These are phyloP conservation scores for Solanum aculeatissimum DNA, from an alignment of 305 asterid genomes.

Conservation along the genomic window DNA sequence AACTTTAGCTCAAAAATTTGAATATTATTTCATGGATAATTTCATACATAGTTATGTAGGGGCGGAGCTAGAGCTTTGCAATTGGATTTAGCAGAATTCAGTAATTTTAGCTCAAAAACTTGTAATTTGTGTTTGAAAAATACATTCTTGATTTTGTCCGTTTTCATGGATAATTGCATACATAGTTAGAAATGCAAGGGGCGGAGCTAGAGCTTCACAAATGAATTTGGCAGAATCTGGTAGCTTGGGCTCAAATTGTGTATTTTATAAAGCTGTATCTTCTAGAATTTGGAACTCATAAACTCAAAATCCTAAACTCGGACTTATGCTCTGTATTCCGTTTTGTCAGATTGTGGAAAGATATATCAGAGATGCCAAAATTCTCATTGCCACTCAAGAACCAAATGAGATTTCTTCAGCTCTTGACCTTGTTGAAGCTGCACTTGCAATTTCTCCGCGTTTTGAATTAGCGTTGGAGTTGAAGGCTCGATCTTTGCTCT, in stretches of 20 bases:
- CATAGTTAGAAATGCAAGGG: neutral
- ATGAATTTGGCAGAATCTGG: neutral
- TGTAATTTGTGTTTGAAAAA: neutral
- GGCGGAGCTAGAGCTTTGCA: neutral
- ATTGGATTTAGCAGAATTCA: neutral
- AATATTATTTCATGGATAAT: neutral
- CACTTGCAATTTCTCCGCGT: slow-evolving; percentile 32
- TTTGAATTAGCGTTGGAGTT: slow-evolving; percentile 34
- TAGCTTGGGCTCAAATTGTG: neutral
- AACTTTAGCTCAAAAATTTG: neutral
- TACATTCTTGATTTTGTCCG: neutral
- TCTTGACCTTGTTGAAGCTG: slow-evolving; percentile 30
- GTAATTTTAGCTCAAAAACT: neutral
- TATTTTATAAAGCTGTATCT: neutral
- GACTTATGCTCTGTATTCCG: neutral
- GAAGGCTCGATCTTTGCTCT: slow-evolving; percentile 39
- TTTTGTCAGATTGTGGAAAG: slow-evolving; percentile 32
- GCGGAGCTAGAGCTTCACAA: neutral
- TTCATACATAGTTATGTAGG: neutral
- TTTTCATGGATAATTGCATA: neutral
- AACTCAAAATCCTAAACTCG: neutral
- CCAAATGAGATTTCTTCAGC: slow-evolving; percentile 28
- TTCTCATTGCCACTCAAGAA: slow-evolving; percentile 31
- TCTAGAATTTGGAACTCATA: neutral
- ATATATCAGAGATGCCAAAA: slow-evolving; percentile 33